Conservation (phyloP, 352 stramenopile genomes). For the Blastocystis sp. region DNA sequence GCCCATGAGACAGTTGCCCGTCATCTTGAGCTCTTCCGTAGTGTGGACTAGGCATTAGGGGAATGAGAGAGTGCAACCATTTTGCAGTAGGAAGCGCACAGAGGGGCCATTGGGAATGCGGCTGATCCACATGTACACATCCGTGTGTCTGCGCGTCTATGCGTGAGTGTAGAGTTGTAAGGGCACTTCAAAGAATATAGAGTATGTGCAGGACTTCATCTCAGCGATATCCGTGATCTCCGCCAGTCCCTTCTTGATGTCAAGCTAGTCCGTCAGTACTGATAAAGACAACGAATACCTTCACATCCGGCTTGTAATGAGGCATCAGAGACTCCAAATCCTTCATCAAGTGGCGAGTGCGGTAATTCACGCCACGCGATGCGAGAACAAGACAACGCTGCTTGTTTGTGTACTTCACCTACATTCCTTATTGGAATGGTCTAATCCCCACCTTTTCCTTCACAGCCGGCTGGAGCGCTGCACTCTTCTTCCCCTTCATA, state of each 20-base stretch:
- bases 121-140: slow-evolving; percentile 97
- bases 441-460: no score
- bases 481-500: slow-evolving; percentile 13
- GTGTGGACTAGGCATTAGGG: slow-evolving; percentile 85
- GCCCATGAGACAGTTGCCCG: slow-evolving; percentile 93
- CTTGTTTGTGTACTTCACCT: slow-evolving; percentile 82
- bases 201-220: slow-evolving; percentile 80
- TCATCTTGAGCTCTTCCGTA: slow-evolving; percentile 99
- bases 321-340: slow-evolving; percentile 94
- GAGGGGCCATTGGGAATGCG: slow-evolving; percentile 89
- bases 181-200: slow-evolving; percentile 51
- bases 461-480: no score
- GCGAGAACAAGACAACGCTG: slow-evolving; percentile 87
- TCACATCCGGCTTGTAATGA: slow-evolving; percentile 98
- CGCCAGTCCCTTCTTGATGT: slow-evolving; percentile 83
- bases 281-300: slow-evolving; percentile 74
- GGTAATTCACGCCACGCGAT: slow-evolving; percentile 85
- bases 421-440: not conserved
- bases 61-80: slow-evolving; percentile 75
- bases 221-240: slow-evolving; percentile 97
- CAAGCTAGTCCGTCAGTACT: slow-evolving; percentile 75
- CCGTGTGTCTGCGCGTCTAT: slow-evolving; percentile 87
- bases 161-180: slow-evolving; percentile 82
- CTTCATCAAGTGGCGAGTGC: slow-evolving; percentile 95
- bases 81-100: slow-evolving; percentile 94